phyloP scores from a whole-genome alignment of 208 protist species.

The Porcisia hertigi region DNA sequence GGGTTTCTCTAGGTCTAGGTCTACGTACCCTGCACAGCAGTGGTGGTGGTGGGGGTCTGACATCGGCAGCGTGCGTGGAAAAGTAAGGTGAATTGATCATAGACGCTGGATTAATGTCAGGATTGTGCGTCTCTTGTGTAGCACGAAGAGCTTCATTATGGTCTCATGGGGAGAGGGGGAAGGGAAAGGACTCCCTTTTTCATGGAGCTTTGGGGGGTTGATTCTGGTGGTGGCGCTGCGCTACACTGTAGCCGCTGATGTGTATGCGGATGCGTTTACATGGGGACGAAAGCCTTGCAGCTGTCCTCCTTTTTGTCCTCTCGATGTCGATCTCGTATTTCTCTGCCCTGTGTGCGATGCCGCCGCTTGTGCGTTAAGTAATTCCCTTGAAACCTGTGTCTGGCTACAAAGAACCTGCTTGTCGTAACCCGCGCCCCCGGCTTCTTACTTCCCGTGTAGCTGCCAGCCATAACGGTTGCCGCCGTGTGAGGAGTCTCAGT shows the following conservation, averaged over 20 bases:
- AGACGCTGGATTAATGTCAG: neutral
- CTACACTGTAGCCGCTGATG: neutral
- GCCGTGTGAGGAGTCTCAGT: neutral
- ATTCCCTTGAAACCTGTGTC: neutral
- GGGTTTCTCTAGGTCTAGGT: neutral
- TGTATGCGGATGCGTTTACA: neutral
- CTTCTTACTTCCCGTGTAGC: neutral
- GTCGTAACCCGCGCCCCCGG: neutral
- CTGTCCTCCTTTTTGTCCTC: neutral
- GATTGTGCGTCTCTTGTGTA: neutral
- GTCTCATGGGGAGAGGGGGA: neutral
- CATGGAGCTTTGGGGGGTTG: neutral
- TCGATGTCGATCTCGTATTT: neutral
- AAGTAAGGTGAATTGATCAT: neutral
- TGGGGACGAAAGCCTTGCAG: neutral
- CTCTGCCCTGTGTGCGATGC: neutral
- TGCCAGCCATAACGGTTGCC: neutral
- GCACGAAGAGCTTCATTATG: neutral
- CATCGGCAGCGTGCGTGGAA: neutral
- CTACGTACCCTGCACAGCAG: neutral
- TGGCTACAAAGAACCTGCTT: neutral
- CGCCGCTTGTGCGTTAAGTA: conserved; percentile 1
- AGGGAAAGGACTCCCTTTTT: neutral
- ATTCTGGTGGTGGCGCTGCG: neutral
- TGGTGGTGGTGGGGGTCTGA: neutral